These are phyloP conservation scores for Phalaenopsis aphrodite DNA, from an alignment of 106 monocot species.

Conservation along the genomic window DNA sequence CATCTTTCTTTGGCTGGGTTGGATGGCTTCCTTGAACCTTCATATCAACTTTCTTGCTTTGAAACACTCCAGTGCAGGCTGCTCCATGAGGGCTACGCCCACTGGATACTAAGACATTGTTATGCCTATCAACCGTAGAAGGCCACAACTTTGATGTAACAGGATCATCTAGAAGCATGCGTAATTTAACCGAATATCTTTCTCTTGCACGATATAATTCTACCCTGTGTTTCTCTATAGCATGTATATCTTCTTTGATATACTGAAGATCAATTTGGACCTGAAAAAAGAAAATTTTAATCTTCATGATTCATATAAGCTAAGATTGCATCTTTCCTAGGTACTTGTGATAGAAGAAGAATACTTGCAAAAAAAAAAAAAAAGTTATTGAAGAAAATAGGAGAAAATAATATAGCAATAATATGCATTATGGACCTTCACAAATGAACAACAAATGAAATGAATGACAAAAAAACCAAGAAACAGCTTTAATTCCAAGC, in stretches of 20 bases:
- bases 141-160: conserved; percentile 45
- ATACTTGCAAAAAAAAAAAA: background rate
- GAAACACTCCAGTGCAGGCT: conserved; percentile 35
- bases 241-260: conserved; percentile 91
- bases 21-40: conserved; percentile 64
- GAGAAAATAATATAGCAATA: background rate
- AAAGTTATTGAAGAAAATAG: background rate
- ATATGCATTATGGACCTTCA: background rate
- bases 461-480: no score
- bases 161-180: conserved; percentile 76
- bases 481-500: background rate
- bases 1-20: conserved; percentile 63
- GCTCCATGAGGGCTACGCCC: conserved; percentile 43
- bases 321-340: background rate
- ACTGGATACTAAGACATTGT: conserved; percentile 36
- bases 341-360: background rate
- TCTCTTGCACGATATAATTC: conserved; percentile 84
- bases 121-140: conserved; percentile 48
- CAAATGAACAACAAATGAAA: background rate
- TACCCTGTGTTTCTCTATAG: conserved; percentile 76
- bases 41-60: conserved; percentile 48
- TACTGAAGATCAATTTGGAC: conserved; percentile 93
- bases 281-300: conserved; percentile 23
- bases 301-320: background rate
- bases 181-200: conserved; percentile 84